A percentile compares a stretch with the other conserved stretches of the same genome.
phyloP scores from a whole-genome alignment of 73 alveolate genomes.

The Paramecium biaurelia region DNA sequence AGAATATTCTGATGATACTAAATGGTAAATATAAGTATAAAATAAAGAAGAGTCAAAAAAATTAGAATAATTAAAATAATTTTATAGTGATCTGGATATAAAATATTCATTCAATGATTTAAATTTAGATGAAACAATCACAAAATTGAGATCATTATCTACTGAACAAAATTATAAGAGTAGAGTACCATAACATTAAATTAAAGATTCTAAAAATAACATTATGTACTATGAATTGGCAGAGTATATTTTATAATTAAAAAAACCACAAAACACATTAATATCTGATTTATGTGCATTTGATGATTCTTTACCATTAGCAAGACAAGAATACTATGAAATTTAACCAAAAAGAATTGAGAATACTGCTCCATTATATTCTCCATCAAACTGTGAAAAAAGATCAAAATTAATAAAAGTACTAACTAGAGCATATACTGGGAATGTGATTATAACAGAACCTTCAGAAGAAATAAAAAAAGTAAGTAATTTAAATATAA shows the following conservation, averaged over 20 bases:
- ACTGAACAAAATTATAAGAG: neutral
- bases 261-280: neutral
- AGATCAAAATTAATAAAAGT: neutral
- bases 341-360: slow-evolving; percentile 18
- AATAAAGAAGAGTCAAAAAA: slow-evolving; percentile 18
- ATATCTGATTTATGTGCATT: neutral
- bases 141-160: slow-evolving; percentile 11
- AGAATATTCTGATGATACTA: neutral
- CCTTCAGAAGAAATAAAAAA: neutral
- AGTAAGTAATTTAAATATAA: neutral
- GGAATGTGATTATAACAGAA: neutral
- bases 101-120: slow-evolving; percentile 35
- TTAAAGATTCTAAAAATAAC: neutral
- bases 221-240: slow-evolving; percentile 31
- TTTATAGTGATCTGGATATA: neutral
- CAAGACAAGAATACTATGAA: neutral
- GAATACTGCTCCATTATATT: neutral
- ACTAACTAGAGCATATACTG: neutral
- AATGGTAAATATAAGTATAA: neutral
- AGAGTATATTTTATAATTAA: neutral
- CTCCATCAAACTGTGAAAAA: neutral
- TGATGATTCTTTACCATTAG: neutral
- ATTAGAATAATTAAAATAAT: neutral
- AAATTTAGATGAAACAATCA: neutral
- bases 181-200: slow-evolving; percentile 4